Evolutionary conservation across 2,329 filamentous ascomycete genomes (phyloP).

Genomic region (Seiridium cupressi): DNA sequence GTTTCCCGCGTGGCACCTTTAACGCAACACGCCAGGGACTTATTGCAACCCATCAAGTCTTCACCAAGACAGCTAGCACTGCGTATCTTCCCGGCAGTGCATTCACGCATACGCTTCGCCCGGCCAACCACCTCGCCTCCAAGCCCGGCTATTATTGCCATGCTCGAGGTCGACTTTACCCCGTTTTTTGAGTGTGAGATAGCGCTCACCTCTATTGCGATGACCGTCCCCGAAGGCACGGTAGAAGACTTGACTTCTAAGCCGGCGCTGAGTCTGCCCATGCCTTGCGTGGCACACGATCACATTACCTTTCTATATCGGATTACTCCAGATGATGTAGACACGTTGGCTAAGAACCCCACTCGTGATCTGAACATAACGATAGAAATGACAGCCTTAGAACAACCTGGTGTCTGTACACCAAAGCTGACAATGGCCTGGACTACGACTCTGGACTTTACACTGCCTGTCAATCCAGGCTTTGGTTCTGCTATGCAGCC

Average conservation of each 20-base stretch:
- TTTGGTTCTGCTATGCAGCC: conserved; percentile 55
- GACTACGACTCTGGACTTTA: conserved; percentile 69
- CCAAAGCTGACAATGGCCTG: conserved; percentile 65
- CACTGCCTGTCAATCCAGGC: conserved; percentile 60
- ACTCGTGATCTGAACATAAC: conserved; percentile 56
- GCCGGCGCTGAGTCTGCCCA: conserved; percentile 50
- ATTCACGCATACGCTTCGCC: conserved; percentile 72
- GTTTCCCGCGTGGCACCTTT: conserved; percentile 73
- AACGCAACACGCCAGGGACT: conserved; percentile 57
- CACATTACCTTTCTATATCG: conserved; percentile 75
- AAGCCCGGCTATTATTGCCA: conserved; percentile 62
- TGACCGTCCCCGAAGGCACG: conserved; percentile 56
- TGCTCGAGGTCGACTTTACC: conserved; percentile 73
- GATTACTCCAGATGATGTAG: conserved; percentile 52
- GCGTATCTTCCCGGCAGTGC: conserved; percentile 65
- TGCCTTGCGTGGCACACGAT: conserved; percentile 67
- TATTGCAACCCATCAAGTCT: conserved; percentile 62
- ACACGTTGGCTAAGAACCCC: conserved; percentile 42
- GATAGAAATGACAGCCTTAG: conserved; percentile 57
- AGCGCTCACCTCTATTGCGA: conserved; percentile 55
- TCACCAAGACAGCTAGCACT: conserved; percentile 58
- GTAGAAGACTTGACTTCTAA: conserved; percentile 57
- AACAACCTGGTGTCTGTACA: conserved; percentile 55
- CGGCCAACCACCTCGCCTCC: conserved; percentile 58
- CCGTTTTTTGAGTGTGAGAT: conserved; percentile 67